phyloP scores from a whole-genome alignment of 2,329 filamentous ascomycete genomes.

The Phyllosticta citribraziliensis region DNA sequence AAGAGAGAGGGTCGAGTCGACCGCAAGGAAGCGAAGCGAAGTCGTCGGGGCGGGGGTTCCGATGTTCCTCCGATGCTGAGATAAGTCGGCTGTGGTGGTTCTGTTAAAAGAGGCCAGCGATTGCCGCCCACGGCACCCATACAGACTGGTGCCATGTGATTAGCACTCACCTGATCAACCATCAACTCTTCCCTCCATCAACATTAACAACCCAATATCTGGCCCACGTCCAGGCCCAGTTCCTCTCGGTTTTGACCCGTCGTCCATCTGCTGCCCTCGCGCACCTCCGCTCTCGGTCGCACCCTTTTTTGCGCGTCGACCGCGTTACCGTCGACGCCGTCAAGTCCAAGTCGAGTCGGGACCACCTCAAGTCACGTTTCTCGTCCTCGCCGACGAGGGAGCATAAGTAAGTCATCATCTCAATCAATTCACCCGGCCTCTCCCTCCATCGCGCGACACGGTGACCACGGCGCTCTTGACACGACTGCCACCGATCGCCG shows the following conservation, averaged over 20 bases:
- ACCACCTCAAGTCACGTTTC: not conserved
- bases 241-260: not conserved
- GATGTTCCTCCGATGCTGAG: not conserved
- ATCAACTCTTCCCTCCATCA: not conserved
- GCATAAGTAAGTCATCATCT: conserved; percentile 8
- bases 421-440: not conserved
- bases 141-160: not conserved
- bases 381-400: not conserved
- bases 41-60: not conserved
- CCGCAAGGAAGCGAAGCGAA: too few relatives aligned
- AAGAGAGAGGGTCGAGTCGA: too few relatives aligned
- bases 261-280: not conserved
- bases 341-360: not conserved
- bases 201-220: not conserved
- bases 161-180: not conserved
- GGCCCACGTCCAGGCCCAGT: not conserved
- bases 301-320: not conserved
- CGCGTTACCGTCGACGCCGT: not conserved
- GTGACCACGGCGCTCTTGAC: not conserved
- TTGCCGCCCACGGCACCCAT: not conserved
- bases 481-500: not conserved
- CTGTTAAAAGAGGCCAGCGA: not conserved
- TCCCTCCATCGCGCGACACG: not conserved
- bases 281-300: not conserved
- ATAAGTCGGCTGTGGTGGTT: not conserved